Evolutionary conservation across 352 stramenopile genomes (phyloP), one percentile per base, ranked within the genome.

Genomic region (Phytophthora citrophthora): DNA sequence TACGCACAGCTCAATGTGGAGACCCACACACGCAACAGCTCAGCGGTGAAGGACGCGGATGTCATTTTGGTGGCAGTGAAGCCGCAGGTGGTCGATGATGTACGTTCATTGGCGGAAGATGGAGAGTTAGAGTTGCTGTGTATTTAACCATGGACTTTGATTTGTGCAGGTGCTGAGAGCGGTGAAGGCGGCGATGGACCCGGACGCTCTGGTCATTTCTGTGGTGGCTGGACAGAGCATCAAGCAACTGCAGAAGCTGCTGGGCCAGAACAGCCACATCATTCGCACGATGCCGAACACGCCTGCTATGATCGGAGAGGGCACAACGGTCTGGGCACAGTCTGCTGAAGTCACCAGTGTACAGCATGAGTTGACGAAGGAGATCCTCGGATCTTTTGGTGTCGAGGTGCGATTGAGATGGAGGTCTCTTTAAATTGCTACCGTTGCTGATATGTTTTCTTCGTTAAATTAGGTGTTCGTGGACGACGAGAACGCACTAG

Each of bases 241-340:
- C 46, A 76, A 89, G n/a, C 64, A 74, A 13, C 78, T 95, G 56
- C 81, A 94, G 36, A 54, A 61, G 0, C 70, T 81, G 12, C 69
- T 88, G 6, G 82, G 89, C 1, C 64, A 87, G 13, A 58, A 86
- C 27, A 92, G 87, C 12, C 83, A 74, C 29, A 72, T 99, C 63
- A 96, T 97, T 43, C 89, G 95, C 24, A 93, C 74, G 43, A 99
- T 99, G 96, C 96, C 96, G 2, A 99, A 99, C 71, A 99, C 96
- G 6, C 96, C 96, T 4, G 94, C 94, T 20, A 97, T 92, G 79
- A 97, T 99, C 34, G 90, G 92, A 64, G 77, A 97, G 64, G 95
- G 96, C 49, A 97, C 98, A 64, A 98, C 96, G 0, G 96, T 99
- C 7, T 99, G 95, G 96, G 90, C 79, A 12, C 80, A 89, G 54